Evolutionary conservation across 768 basidiomycete genomes (phyloP), one percentile per base, ranked within the genome.

Genomic region (Lactifluus subvellereus): DNA sequence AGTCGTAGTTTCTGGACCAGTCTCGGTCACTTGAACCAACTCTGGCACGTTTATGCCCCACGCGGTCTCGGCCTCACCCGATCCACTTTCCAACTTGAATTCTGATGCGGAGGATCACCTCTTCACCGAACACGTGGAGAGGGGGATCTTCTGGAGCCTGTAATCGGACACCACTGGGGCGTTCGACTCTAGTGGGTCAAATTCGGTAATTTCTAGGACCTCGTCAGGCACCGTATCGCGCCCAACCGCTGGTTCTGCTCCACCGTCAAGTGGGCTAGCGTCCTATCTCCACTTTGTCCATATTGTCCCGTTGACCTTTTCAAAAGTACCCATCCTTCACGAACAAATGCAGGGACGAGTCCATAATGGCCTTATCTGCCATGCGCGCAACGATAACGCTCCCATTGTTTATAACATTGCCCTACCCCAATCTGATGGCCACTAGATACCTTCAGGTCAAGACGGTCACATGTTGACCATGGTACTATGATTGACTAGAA

Each of bases 1-100:
- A 92, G 91, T 22, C 81, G 91, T 42, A 91, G 89, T 68, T 94
- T 89, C 76, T 94, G 91, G 71, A 94, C 92, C 0, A 80, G 84
- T 65, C 79, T 94, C 0, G 91, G 91, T 0, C 92, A 95, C 71
- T 74, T 84, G 57, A 86, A 84, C 68, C 84, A 88, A 69, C 91
- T 88, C 37, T 91, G 89, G 89, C 74, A 82, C 75, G 88, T 86
- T 57, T 60, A 80, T 72, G 50, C 13, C 42, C 57, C 45, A 49
- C 43, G 27, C 22, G 51, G 55, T 40, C 40, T 54, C 22, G 59
- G 32, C 10, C 2, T n/a, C 10, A 13, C 30, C 48, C 20, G 33
- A 20, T 35, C 22, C 9, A 22, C 30, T 6, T 33, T 43, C 40
- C 37, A 51, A 33, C n/a, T 27, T 52, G 48, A 50, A 33, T 40